Evolutionary conservation across 1,284 basidiomycete genomes (phyloP), one percentile per base, ranked within the genome.

Genomic region (Rhizoctonia solani): DNA sequence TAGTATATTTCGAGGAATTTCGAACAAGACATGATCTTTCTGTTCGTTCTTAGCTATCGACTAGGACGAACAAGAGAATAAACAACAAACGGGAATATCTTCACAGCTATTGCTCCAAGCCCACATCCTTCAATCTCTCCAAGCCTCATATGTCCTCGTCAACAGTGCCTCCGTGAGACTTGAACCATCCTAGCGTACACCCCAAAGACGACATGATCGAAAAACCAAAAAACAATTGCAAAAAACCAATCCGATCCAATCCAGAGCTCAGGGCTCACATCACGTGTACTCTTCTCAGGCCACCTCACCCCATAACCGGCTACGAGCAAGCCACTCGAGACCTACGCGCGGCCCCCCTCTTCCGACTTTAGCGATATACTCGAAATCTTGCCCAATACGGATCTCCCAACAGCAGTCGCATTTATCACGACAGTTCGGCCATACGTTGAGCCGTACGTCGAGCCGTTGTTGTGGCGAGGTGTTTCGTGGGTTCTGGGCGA

Each of bases 11-110:
- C 92, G 85, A 0, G 96, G 95, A 13, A 98, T 86, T 1, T 87
- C 84, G 77, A 98, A 98, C 6, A 99, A 78, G 0, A 85, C 82
- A 66, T 88, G 81, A 37, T 83, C 88, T 79, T 88, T 81, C 90
- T 93, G 68, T 13, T n/a, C n/a, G n/a, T n/a, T n/a, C n/a, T n/a
- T n/a, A n/a, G n/a, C n/a, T n/a, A n/a, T n/a, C n/a, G n/a, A n/a
- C n/a, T n/a, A n/a, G n/a, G n/a, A n/a, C n/a, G n/a, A n/a, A n/a
- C n/a, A n/a, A n/a, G n/a, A n/a, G n/a, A n/a, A n/a, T n/a, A n/a
- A n/a, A n/a, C n/a, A n/a, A n/a, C n/a, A n/a, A n/a, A 65, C 61
- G 19, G 61, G 61, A 29, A 53, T 53, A 16, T 53, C 49, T 54
- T 65, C 4, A 65, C 19, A 2, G 61, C 61, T 41, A 65, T 27